phyloP scores from a whole-genome alignment of 495 filamentous ascomycete species.

The Aspergillus leporis region DNA sequence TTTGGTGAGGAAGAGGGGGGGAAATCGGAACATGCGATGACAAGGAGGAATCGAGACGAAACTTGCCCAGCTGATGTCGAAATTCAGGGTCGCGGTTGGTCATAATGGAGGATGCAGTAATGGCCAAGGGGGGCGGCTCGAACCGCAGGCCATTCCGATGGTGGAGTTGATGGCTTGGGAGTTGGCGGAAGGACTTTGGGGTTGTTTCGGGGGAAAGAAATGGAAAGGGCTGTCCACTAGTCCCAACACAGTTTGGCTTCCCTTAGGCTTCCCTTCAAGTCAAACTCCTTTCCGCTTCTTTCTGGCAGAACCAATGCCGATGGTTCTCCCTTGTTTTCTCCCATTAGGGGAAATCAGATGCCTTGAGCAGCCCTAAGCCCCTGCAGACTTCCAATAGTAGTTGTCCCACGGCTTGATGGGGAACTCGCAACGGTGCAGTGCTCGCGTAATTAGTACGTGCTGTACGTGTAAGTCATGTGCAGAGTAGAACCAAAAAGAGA shows the following conservation, averaged over 20 bases:
- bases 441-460: too few relatives aligned
- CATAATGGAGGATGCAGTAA: conserved; percentile 23
- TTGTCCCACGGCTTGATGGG: background rate
- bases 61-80: conserved; percentile 48
- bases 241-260: too few relatives aligned
- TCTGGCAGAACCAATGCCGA: background rate
- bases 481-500: too few relatives aligned
- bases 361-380: background rate
- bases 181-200: background rate
- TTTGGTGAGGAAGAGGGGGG: conserved; percentile 18
- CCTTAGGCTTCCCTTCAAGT: background rate
- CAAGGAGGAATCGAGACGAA: conserved; percentile 40
- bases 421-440: too few relatives aligned
- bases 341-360: too few relatives aligned
- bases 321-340: too few relatives aligned
- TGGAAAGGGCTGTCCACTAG: background rate
- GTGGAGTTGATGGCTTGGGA: conserved; percentile 5
- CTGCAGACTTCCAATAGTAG: background rate
- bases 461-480: too few relatives aligned
- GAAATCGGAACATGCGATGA: conserved; percentile 16
- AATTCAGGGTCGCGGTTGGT: conserved; percentile 45
- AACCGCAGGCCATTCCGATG: conserved; percentile 35
- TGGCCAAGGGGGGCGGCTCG: conserved; percentile 30
- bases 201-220: background rate
- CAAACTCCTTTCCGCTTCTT: background rate